Evolutionary conservation across 805 yeast genomes (phyloP), one percentile per base, ranked within the genome.

Genomic region (Saturnispora quitensis): DNA sequence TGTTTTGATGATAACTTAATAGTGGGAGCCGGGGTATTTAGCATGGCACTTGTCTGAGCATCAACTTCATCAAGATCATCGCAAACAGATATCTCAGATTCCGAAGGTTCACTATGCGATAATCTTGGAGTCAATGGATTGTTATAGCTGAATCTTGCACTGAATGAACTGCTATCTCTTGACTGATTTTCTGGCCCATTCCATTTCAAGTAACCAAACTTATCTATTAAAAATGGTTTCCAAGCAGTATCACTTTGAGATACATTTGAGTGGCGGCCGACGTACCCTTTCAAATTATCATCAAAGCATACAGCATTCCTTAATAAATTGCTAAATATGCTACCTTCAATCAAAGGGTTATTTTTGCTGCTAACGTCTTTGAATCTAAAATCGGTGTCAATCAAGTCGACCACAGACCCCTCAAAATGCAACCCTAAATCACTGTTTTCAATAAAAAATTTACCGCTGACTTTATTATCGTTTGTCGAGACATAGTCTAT

Each of bases 391-490:
- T 67, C 72, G 17, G 53, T 56, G 20, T 58, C 55, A 8, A 56
- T 45, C 49, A 68, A 66, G 52, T 68, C 68, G 12, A 68, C 56
- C 13, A 66, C 54, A 33, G 60, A 53, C 3, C 70, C 71, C 4
- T 45, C 43, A 48, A 44, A 45, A 24, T 43, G 31, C 13, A 50
- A 24, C 7, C 20, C n/a, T 10, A 22, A 4, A 13, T 25, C 24
- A 36, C 47, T 25, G 9, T 45, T 45, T n/a, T 49, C 45, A 25
- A 43, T 24, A 2, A 33, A 49, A 13, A 49, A n/a, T 5, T 40
- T 43, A 8, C 47, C 51, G 9, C 17, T 7, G 10, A 49, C 17
- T 5, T 8, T 24, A 43, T 49, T 49, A 9, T 31, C 13, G 12
- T 34, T 18, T 20, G 36, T 15, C 8, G 25, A 33, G 2, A 49